A percentile compares a stretch with the other conserved stretches of the same genome.
Conservation (phyloP, 2,329 filamentous ascomycete species). For the Fusarium sp. region DNA sequence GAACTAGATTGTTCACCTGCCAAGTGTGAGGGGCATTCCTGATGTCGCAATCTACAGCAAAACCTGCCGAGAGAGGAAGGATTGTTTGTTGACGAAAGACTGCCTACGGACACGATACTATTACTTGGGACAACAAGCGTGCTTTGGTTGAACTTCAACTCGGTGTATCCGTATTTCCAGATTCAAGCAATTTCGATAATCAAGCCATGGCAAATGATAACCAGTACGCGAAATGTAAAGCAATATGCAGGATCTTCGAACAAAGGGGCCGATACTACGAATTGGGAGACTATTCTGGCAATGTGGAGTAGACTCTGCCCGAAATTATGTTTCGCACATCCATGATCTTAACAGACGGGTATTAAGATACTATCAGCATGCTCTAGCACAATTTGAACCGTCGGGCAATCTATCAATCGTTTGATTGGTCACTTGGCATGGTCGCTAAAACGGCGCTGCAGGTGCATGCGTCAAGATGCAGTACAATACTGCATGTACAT, state of each 20-base stretch:
- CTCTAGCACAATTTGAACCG: slow-evolving; percentile 32
- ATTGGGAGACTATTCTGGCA: slow-evolving; percentile 36
- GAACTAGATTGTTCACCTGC: slow-evolving; percentile 26
- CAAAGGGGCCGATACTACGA: slow-evolving; percentile 38
- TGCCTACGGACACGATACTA: not conserved
- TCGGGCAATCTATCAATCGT: slow-evolving; percentile 4
- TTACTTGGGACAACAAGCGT: slow-evolving; percentile 14
- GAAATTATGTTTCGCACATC: slow-evolving; percentile 47
- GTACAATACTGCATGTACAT: slow-evolving; percentile 13
- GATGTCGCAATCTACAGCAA: not conserved
- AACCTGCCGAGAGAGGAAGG: not conserved
- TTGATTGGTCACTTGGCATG: slow-evolving; percentile 34
- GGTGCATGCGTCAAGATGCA: slow-evolving; percentile 42
- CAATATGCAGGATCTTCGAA: slow-evolving; percentile 32
- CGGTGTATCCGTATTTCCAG: slow-evolving; percentile 29
- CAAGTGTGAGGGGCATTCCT: not conserved
- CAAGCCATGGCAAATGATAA: slow-evolving; percentile 38
- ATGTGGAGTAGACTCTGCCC: slow-evolving; percentile 42
- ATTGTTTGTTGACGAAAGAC: not conserved
- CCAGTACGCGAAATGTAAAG: slow-evolving; percentile 29
- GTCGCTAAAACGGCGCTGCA: slow-evolving; percentile 47
- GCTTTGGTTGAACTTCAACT: slow-evolving; percentile 31
- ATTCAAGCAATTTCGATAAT: slow-evolving; percentile 34
- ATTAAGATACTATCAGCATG: slow-evolving; percentile 45
- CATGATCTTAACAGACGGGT: slow-evolving; percentile 41